Base-by-base conservation (phyloP, 805 yeast genomes). In the Millerago galiae region DNA sequence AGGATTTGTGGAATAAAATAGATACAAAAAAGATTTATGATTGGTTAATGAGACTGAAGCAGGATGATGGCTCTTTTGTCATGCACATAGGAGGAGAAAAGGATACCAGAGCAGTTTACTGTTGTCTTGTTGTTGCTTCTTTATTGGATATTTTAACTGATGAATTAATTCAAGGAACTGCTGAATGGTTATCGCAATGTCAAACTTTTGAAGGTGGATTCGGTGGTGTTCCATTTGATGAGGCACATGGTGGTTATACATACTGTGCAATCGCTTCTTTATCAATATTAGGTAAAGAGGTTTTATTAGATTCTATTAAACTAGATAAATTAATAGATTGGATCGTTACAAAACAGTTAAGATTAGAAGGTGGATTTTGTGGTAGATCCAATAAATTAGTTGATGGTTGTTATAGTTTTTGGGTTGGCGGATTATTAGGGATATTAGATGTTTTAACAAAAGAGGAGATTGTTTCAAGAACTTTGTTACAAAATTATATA, bases 171-270 rank as follows among this genome's bases (percentile, higher is more conserved):
- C 65, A 63, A 13, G 76, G 75, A 5, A 71, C 79, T 0, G 66
- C 68, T 3, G 74, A 72, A 12, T 91, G 89, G 81, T 51, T 93
- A 12, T 52, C 63, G 0, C 50, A 58, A 11, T 88, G 96, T 53
- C 99, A 93, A 61, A 85, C 91, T 0, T 90, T 74, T 58, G 99
- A 95, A 64, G 99, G 99, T 18, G 99, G 99, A 0, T 85, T 91
- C 63, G 88, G 90, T 1, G 96, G 95, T 2, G 69, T 71, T 16
- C 93, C 95, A 0, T 60, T 59, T 15, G 83, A 77, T 46, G 99
- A 93, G 61, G 97, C 98, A 0, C 99, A 93, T 59, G 99, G 97
- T 2, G 99, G 99, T 1, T 95, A 93, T 59, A 79, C 98, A 0
- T 93, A 77, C 60, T 93, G 99, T 66, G 95, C 91, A 0, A 67